These are phyloP conservation scores for Mucor irregularis DNA, from an alignment of 371 early-diverging fungal species.

Conservation along the genomic window DNA sequence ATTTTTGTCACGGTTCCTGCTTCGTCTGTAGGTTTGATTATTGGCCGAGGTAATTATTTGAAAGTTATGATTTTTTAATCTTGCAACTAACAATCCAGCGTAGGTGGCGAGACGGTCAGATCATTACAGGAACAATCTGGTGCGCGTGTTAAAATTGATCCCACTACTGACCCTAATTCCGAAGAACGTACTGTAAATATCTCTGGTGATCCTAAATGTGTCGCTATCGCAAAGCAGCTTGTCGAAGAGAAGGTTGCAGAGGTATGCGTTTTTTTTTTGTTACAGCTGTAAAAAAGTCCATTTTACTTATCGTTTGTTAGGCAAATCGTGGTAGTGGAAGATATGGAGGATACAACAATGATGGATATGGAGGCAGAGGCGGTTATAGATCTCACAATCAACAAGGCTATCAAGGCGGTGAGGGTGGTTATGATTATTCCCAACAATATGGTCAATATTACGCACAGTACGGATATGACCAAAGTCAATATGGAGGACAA, in stretches of 20 bases:
- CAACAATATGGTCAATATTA: slow-evolving; percentile 50
- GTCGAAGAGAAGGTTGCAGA: slow-evolving; percentile 61
- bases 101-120: slow-evolving; percentile 88
- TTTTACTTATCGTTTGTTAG: slow-evolving; percentile 17
- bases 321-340: slow-evolving; percentile 33
- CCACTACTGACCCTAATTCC: slow-evolving; percentile 43
- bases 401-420: slow-evolving; percentile 14
- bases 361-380: slow-evolving; percentile 25
- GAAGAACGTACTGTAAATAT: slow-evolving; percentile 42
- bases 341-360: slow-evolving; percentile 33
- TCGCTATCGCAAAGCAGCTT: slow-evolving; percentile 57
- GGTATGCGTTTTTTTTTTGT: slow-evolving; percentile 24
- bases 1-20: slow-evolving; percentile 69
- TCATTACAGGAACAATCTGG: slow-evolving; percentile 80
- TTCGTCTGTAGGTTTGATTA: slow-evolving; percentile 77
- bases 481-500: slow-evolving; percentile 11
- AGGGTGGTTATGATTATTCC: slow-evolving; percentile 23
- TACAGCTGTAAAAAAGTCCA: slow-evolving; percentile 5
- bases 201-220: slow-evolving; percentile 51
- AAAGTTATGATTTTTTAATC: neutral
- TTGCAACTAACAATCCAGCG: neutral
- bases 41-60: slow-evolving; percentile 70
- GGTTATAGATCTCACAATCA: slow-evolving; percentile 27
- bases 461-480: slow-evolving; percentile 41
- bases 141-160: slow-evolving; percentile 78